Evolutionary conservation across 2,329 filamentous ascomycete genomes (phyloP).

Genomic region (Gremmenia infestans): DNA sequence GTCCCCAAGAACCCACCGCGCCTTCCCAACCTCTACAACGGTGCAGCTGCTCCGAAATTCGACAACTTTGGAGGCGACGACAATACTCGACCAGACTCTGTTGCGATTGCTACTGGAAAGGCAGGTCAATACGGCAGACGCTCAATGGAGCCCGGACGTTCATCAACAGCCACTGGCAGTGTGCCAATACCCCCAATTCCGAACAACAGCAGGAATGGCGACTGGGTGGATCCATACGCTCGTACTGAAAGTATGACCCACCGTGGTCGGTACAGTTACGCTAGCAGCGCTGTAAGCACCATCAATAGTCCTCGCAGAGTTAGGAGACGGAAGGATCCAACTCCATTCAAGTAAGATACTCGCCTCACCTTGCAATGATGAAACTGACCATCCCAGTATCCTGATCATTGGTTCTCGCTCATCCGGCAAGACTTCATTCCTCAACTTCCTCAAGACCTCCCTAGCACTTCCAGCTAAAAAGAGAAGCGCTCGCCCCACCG

Average conservation of each 20-base stretch:
- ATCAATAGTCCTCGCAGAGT: slow-evolving; percentile 91
- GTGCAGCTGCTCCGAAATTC: slow-evolving; percentile 25
- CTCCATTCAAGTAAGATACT: slow-evolving; percentile 87
- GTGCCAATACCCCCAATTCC: slow-evolving; percentile 55
- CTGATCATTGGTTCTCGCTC: slow-evolving; percentile 83
- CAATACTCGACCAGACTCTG: slow-evolving; percentile 52
- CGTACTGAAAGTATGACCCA: slow-evolving; percentile 94
- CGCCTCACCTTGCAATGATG: background rate
- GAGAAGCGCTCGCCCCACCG: slow-evolving; percentile 39
- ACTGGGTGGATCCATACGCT: slow-evolving; percentile 69
- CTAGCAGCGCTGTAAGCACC: slow-evolving; percentile 83
- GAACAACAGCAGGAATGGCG: slow-evolving; percentile 34
- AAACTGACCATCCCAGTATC: slow-evolving; percentile 53
- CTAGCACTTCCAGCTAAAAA: slow-evolving; percentile 80
- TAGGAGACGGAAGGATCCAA: slow-evolving; percentile 92
- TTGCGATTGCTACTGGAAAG: slow-evolving; percentile 52
- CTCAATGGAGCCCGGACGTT: slow-evolving; percentile 48
- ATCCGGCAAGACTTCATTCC: slow-evolving; percentile 92
- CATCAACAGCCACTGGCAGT: slow-evolving; percentile 26
- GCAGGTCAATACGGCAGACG: slow-evolving; percentile 37
- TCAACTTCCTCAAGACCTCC: slow-evolving; percentile 88
- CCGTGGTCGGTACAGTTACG: slow-evolving; percentile 93
- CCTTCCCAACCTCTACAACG: slow-evolving; percentile 44
- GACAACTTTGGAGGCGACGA: slow-evolving; percentile 49
- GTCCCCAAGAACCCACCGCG: slow-evolving; percentile 57